Conservation (phyloP, 1,139 yeast species). For the Trichomonascaceae sp. region DNA sequence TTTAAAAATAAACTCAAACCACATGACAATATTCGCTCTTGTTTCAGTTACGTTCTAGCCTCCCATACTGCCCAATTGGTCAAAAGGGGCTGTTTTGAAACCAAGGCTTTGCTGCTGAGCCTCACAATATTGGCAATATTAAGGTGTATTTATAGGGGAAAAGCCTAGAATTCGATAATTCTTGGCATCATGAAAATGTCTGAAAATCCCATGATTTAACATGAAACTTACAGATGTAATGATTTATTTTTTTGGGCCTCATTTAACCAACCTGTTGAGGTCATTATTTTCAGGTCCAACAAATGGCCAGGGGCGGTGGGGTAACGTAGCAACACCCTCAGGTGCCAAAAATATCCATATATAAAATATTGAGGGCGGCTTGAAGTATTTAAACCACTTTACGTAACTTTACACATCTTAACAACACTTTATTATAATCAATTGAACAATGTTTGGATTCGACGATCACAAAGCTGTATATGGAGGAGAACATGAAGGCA, state of each 20-base stretch:
- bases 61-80: neutral
- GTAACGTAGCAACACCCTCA: neutral
- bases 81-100: neutral
- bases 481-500: constrained; percentile 21
- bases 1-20: neutral
- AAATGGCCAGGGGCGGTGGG: neutral
- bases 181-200: neutral
- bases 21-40: neutral
- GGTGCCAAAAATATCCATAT: neutral
- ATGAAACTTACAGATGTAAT: neutral
- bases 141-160: neutral
- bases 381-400: no score
- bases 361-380: neutral
- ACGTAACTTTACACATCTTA: no score
- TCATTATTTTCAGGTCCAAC: no score
- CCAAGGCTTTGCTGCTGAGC: neutral
- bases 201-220: neutral
- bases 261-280: neutral
- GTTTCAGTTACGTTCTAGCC: neutral
- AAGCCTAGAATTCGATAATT: neutral
- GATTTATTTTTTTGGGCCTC: neutral
- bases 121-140: neutral
- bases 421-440: neutral
- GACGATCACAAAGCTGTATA: constrained; percentile 18
- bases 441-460: constrained; percentile 20